These are phyloP conservation scores for Halenospora varia DNA, from an alignment of 495 filamentous ascomycete genomes.

Conservation along the genomic window DNA sequence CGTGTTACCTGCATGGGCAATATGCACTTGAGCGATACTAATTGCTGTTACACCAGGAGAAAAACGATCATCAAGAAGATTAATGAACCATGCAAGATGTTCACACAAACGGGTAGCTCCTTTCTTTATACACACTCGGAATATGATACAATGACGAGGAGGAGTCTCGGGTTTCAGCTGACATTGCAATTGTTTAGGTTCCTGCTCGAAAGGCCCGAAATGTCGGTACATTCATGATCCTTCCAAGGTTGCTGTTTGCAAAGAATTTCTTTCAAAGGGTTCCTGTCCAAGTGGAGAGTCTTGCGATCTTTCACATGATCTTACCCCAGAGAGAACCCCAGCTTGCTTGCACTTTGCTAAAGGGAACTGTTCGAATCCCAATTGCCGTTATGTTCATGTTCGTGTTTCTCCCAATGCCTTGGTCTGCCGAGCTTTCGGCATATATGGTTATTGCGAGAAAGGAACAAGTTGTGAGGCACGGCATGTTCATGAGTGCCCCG, in stretches of 20 bases:
- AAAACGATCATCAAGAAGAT: slow-evolving; percentile 59
- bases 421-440: slow-evolving; percentile 81
- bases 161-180: slow-evolving; percentile 17
- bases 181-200: slow-evolving; percentile 50
- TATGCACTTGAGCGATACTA: slow-evolving; percentile 1
- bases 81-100: slow-evolving; percentile 79
- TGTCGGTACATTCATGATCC: slow-evolving; percentile 86
- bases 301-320: slow-evolving; percentile 92
- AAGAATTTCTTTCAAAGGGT: slow-evolving; percentile 75
- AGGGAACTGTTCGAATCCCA: slow-evolving; percentile 82
- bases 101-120: slow-evolving; percentile 84
- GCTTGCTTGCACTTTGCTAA: slow-evolving; percentile 86
- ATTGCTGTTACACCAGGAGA: slow-evolving; percentile 23
- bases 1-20: neutral
- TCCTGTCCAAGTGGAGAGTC: slow-evolving; percentile 72
- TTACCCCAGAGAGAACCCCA: slow-evolving; percentile 79
- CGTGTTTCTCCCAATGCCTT: slow-evolving; percentile 75
- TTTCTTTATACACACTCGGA: slow-evolving; percentile 19
- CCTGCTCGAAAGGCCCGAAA: slow-evolving; percentile 70
- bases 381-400: slow-evolving; percentile 88
- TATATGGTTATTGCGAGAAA: slow-evolving; percentile 86
- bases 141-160: neutral
- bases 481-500: slow-evolving; percentile 87
- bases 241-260: slow-evolving; percentile 87
- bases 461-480: slow-evolving; percentile 74